phyloP scores from a whole-genome alignment of 2,329 filamentous ascomycete genomes.

The Stagonosporopsis tanaceti region DNA sequence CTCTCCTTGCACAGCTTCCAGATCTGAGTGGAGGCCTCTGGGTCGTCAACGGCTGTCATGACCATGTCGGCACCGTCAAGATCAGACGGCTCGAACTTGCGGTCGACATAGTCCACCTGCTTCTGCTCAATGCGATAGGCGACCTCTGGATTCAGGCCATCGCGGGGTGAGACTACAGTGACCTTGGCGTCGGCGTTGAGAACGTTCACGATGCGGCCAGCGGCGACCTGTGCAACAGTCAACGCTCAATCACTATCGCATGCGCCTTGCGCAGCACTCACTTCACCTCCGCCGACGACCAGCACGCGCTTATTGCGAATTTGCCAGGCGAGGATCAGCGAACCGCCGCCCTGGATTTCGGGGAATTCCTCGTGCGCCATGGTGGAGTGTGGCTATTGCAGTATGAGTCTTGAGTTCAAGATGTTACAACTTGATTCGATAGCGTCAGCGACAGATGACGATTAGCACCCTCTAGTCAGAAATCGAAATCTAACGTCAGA shows the following conservation, averaged over 20 bases:
- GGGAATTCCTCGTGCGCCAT: slow-evolving; percentile 69
- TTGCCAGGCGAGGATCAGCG: slow-evolving; percentile 95
- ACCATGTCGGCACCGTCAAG: slow-evolving; percentile 87
- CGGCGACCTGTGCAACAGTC: slow-evolving; percentile 76
- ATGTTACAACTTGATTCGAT: slow-evolving; percentile 24
- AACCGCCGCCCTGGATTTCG: slow-evolving; percentile 86
- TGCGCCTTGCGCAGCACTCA: slow-evolving; percentile 54
- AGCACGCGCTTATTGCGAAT: slow-evolving; percentile 86
- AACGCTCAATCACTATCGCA: slow-evolving; percentile 39
- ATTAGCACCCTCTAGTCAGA: too few species aligned
- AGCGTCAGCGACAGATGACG: too few species aligned
- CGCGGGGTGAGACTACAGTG: slow-evolving; percentile 80
- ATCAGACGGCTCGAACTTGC: slow-evolving; percentile 85
- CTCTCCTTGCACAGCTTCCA: slow-evolving; percentile 92
- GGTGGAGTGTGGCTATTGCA: slow-evolving; percentile 30
- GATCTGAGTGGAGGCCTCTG: slow-evolving; percentile 85
- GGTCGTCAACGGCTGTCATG: slow-evolving; percentile 90
- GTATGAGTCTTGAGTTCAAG: slow-evolving; percentile 34
- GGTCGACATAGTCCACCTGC: slow-evolving; percentile 82
- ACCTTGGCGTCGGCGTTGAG: slow-evolving; percentile 95
- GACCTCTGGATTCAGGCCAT: slow-evolving; percentile 88
- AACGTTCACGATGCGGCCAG: slow-evolving; percentile 90
- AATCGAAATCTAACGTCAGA: too few species aligned
- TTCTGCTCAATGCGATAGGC: slow-evolving; percentile 77
- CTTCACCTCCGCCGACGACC: slow-evolving; percentile 95